Evolutionary conservation across 2,329 filamentous ascomycete species (phyloP), one percentile per base, ranked within the genome.

Genomic region (Paraphoma chrysanthemicola): DNA sequence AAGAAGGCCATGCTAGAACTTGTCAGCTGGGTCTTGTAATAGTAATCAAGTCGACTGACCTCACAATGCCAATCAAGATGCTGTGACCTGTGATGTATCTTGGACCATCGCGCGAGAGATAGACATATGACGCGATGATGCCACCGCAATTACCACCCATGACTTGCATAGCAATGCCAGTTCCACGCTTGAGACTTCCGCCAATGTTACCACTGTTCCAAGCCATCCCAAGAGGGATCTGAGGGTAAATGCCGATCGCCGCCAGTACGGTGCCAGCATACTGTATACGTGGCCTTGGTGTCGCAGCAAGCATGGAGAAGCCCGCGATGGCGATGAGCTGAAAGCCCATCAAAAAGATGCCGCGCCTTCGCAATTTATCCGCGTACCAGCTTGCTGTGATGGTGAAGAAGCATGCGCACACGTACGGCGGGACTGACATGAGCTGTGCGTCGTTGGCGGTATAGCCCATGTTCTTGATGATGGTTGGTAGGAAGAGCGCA

Each of bases 101-200:
- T 31, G 79, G 77, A 2, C 67, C 65, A 60, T 84, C 78, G 29
- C 76, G 74, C 18, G 74, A 54, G 6, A 80, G 69, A 59, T 82
- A 86, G 12, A 85, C 77, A 59, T 82, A 84, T 4, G 79, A 77
- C 1, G 82, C 78, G 48, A 86, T 83, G n/a, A 97, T 86, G 30
- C 93, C 93, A 70, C 95, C 95, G 48, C 97, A 82, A 23, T 79
- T 78, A 4, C 81, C 81, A 17, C 82, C 80, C 56, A 82, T 83
- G 39, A 84, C 80, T 60, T 85, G 82, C 79, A 86, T 83, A 30
- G 83, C 83, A 49, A 86, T 85, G 14, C 83, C 83, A 9, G 84
- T 83, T 43, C 79, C 82, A 51, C 83, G 78, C 77, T 86, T 86
- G 54, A 83, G 72, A 36, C 80, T 81, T 5, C 83, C 83, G 2